Evolutionary conservation across 768 basidiomycete species (phyloP), one percentile per base, ranked within the genome.

Genomic region (Antrodiella citrinella): DNA sequence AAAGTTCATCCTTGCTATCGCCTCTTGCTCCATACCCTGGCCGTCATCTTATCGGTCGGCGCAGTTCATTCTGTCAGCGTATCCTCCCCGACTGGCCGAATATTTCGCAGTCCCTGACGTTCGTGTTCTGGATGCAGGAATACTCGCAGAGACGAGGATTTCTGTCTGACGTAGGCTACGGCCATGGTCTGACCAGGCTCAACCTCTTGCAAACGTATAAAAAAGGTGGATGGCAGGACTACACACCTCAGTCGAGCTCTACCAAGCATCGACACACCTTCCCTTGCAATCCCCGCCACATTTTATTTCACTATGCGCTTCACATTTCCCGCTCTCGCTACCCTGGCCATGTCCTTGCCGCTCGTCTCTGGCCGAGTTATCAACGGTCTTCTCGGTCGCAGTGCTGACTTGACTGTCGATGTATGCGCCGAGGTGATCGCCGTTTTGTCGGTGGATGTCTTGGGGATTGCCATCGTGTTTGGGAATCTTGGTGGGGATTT

Each of bases 371-470:
- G 41, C 41, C 5, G 30, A 35, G 30, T 35, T 35, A 35, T 43
- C 21, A 43, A n/a, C 21, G 15, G 10, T 5, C 41, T 43, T 18
- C 9, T 22, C 12, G 22, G 39, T 15, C 53, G 54, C 39, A 44
- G 51, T 12, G n/a, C n/a, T n/a, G n/a, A n/a, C n/a, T n/a, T n/a
- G n/a, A 41, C 50, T 4, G 26, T 55, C n/a, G 74, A 76, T 54
- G 55, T 67, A 20, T 77, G 75, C 53, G 73, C 65, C 18, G 60
- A 67, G 47, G 58, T 75, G 38, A 54, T 68, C 40, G 61, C 52
- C 1, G 53, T 57, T 4, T 59, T 75, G 24, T 55, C 63, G 2
- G 63, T 69, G 13, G n/a, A 38, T 12, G 13, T 54, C 15, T 57
- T 61, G n/a, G 60, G 62, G 3, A 58, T 55, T 22, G 13, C 48